Percentiles rank a stretch among this genome's conserved stretches.
Evolutionary conservation across 805 yeast species (phyloP).

Genomic region (Yarrowia porcina): DNA sequence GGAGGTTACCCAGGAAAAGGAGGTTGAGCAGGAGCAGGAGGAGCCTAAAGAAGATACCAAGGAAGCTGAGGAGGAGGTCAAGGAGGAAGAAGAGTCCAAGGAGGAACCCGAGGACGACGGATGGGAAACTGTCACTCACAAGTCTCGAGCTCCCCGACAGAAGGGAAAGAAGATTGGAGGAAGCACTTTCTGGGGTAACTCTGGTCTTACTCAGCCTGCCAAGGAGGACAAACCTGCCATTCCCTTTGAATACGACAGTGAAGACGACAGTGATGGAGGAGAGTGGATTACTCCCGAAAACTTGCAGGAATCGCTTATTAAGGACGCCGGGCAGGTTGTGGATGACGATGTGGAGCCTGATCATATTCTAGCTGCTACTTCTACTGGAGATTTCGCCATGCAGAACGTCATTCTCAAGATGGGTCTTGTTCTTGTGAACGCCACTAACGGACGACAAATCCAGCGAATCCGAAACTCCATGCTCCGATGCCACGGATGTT

Average conservation of each 20-base stretch:
- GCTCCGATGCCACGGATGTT: slow-evolving; percentile 98
- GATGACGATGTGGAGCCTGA: slow-evolving; percentile 40
- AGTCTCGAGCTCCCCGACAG: not conserved
- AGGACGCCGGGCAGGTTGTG: slow-evolving; percentile 64
- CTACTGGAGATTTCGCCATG: slow-evolving; percentile 96
- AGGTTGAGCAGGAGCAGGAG: not conserved
- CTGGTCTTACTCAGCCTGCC: slow-evolving; percentile 15
- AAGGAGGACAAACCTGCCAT: slow-evolving; percentile 23
- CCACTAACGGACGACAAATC: slow-evolving; percentile 79
- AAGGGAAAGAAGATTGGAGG: not conserved
- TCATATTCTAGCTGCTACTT: slow-evolving; percentile 67
- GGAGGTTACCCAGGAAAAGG: not conserved
- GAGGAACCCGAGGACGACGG: slow-evolving; percentile 21
- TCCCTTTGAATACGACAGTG: slow-evolving; percentile 31
- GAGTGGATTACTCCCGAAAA: slow-evolving; percentile 94
- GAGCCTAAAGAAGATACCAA: not conserved
- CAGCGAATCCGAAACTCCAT: slow-evolving; percentile 83
- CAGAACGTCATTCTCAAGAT: slow-evolving; percentile 92
- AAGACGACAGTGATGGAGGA: slow-evolving; percentile 73
- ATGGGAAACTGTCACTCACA: slow-evolving; percentile 25
- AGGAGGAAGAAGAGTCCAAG: not conserved
- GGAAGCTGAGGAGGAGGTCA: slow-evolving; percentile 24
- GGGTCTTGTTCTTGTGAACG: slow-evolving; percentile 81
- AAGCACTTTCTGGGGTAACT: slow-evolving; percentile 7
- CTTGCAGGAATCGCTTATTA: slow-evolving; percentile 61